Base-by-base conservation (phyloP, 2,329 filamentous ascomycete species). In the Ophiobolus disseminans region DNA sequence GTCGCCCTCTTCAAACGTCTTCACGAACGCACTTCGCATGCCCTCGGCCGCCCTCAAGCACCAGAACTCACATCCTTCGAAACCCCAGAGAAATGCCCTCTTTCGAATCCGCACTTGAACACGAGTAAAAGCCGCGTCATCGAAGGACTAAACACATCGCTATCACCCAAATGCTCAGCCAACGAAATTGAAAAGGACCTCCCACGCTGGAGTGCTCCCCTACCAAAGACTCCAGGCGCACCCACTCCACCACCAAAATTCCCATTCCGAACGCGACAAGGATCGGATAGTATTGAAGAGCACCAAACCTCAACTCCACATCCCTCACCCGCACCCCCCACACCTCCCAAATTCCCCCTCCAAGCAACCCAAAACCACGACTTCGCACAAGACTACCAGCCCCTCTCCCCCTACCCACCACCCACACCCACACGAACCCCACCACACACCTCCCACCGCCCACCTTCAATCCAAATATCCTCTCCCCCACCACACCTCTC, bases 1-100 rank as follows among this genome's bases (percentile, higher is more conserved):
- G 23, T 49, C 35, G 36, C 60, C 16, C 48, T 66, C 37, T 51
- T 68, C 48, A 41, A 43, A 28, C 37, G 90, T 50, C 77, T 91
- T 55, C 84, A 88, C 4, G 5, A 28, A 10, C 23, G 14, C n/a
- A 25, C 37, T 10, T n/a, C 22, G 22, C 16, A 22, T 26, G 28
- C 22, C n/a, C n/a, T n/a, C n/a, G n/a, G n/a, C n/a, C 21, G 37
- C n/a, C n/a, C 37, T 13, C 37, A 21, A 40, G 28, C 22, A 28
- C 37, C 23, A 9, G 13, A 26, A 19, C 37, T 40, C n/a, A 40
- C 23, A 8, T 40, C 37, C 1, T 4, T 28, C 14, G 37, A 40
- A 10, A 40, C 26, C 13, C 4, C 37, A 7, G 37, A 40, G 3
- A 16, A 23, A 19, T 40, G 10, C 23, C 28, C 37, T 4, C 17